Base-by-base conservation (phyloP, 176 grass and related monocot genomes). In the Triticum monococcum region DNA sequence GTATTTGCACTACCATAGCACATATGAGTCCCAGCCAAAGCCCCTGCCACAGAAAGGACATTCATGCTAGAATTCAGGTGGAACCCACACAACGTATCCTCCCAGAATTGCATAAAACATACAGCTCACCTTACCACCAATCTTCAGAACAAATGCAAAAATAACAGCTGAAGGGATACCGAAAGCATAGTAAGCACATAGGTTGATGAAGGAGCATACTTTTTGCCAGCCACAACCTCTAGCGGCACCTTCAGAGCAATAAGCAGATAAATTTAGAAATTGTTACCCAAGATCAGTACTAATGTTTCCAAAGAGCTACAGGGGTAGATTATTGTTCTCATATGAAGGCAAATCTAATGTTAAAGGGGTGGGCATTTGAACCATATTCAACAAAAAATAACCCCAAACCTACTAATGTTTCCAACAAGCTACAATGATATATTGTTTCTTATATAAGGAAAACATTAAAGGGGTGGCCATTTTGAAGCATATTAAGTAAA, bases 211-310 rank as follows among this genome's bases (percentile, higher is more conserved):
- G 12, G 97, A 98, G 68, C 94, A 98, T 70, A 92, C 68, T 81
- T 96, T 91, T 56, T 96, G 94, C 97, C 90, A 96, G 46, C 92
- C 97, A 83, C 92, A 92, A 40, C 97, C 97, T 98, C 94, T 85
- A 43, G 97, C 97, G 9, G 88, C 90, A 54, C 96, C 96, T 96
- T 88, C 59, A 67, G 62, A 76, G 54, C 61, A 69, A 76, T 52
- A 64, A 59, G 52, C n/a, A 78, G n/a, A 81, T 31, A 38, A 80
- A 25, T 26, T 43, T 9, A 61, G 74, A 1, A 78, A 25, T 48
- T 41, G 30, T 16, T 22, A 9, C 22, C 5, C 22, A n/a, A 25
- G 22, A 83, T 87, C 31, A 56, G 35, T 48, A 43, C 7, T 59
- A 8, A 59, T 59, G 54, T 22, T 59, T 3, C 2, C 54, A 59